phyloP scores from a whole-genome alignment of 1,284 basidiomycete species.

The Moesziomyces globuligerus region DNA sequence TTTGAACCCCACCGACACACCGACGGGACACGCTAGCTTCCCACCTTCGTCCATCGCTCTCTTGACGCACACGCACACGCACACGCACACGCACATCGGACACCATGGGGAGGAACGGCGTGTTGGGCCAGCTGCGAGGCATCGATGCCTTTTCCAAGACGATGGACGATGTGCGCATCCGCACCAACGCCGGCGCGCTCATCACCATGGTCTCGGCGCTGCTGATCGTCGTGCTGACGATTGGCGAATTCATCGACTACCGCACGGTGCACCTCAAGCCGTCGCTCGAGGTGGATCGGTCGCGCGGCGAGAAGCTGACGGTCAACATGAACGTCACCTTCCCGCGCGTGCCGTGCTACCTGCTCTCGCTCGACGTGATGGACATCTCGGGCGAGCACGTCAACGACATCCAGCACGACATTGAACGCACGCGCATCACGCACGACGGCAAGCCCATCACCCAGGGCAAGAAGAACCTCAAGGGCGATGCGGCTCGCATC shows the following conservation, averaged over 20 bases:
- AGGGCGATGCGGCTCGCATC: conserved; percentile 59
- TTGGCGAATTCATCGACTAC: conserved; percentile 96
- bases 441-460: conserved; percentile 71
- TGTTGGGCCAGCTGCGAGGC: conserved; percentile 65
- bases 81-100: not conserved
- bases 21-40: too few species aligned
- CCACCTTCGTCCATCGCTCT: not conserved
- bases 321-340: conserved; percentile 94
- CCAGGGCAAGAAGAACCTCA: conserved; percentile 45
- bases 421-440: conserved; percentile 83
- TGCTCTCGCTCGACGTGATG: conserved; percentile 82
- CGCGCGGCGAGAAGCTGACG: conserved; percentile 90
- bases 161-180: conserved; percentile 65
- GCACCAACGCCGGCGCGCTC: conserved; percentile 63
- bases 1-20: too few species aligned
- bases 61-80: not conserved
- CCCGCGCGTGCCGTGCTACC: conserved; percentile 94
- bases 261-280: conserved; percentile 74
- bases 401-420: conserved; percentile 76
- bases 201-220: conserved; percentile 89
- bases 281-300: conserved; percentile 76
- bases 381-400: conserved; percentile 97
- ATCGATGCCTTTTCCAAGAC: conserved; percentile 95
- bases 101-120: conserved; percentile 54
- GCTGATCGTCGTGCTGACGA: conserved; percentile 88